Evolutionary conservation across 1,284 basidiomycete genomes (phyloP).

Genomic region (Schizophyllum commune): DNA sequence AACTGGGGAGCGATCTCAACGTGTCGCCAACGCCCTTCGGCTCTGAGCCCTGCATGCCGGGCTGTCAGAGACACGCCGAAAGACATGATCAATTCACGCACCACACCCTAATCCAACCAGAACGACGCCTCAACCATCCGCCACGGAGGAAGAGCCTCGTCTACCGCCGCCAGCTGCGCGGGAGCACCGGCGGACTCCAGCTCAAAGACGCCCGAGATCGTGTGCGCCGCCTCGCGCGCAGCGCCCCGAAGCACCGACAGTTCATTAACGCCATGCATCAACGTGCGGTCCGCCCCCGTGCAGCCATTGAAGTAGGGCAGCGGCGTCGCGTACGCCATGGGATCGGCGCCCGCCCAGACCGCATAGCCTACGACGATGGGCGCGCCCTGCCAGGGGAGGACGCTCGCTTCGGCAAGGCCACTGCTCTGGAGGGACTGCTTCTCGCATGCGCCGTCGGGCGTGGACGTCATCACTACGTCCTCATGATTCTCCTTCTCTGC

Average conservation of each 20-base stretch:
- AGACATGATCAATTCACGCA: neutral
- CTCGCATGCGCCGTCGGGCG: neutral
- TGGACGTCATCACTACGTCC: neutral
- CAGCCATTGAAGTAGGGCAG: neutral
- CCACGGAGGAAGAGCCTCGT: neutral
- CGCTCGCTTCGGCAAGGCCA: neutral
- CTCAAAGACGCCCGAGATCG: neutral
- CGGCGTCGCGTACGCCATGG: neutral
- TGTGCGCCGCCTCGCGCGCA: neutral
- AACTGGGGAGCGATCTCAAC: no score
- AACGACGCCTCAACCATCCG: neutral
- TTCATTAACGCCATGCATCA: neutral
- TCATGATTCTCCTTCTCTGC: neutral
- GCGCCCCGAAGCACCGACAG: neutral
- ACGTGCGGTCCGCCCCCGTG: neutral
- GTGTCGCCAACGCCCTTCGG: no score
- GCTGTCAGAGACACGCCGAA: neutral
- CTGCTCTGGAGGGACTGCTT: neutral
- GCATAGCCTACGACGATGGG: neutral
- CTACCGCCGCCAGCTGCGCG: neutral
- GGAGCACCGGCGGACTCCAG: neutral
- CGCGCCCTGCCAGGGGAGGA: neutral
- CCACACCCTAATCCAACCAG: neutral
- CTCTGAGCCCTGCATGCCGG: no score
- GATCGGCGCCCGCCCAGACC: neutral